These are phyloP conservation scores for Cystoisospora suis DNA, from an alignment of 169 alveolate species.

Conservation along the genomic window DNA sequence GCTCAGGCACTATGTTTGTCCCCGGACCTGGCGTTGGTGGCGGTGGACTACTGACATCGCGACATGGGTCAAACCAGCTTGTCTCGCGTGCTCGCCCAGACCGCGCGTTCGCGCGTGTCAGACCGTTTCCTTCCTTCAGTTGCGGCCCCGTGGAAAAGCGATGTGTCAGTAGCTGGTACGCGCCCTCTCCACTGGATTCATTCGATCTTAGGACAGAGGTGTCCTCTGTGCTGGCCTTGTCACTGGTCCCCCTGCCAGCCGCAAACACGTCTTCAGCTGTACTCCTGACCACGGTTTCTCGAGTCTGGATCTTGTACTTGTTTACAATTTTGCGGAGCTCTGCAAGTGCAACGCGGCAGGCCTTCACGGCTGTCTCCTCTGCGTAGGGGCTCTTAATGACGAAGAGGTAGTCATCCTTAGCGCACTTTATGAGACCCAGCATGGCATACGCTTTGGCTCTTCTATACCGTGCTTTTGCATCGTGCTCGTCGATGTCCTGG, in stretches of 20 bases:
- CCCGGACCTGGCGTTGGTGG: too few species aligned
- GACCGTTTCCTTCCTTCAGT: too few species aligned
- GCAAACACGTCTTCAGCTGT: slow-evolving; percentile 27
- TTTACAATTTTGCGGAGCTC: slow-evolving; percentile 40
- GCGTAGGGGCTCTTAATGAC: slow-evolving; percentile 56
- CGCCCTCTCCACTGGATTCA: too few species aligned
- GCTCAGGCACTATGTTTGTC: too few species aligned
- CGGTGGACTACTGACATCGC: too few species aligned
- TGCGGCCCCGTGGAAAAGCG: too few species aligned
- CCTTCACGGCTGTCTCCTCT: slow-evolving; percentile 34
- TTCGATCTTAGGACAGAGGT: too few species aligned
- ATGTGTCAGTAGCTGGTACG: too few species aligned
- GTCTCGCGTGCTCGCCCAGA: too few species aligned
- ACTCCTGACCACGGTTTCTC: slow-evolving; percentile 1
- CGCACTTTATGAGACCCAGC: slow-evolving; percentile 58
- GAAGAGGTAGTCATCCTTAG: slow-evolving; percentile 57
- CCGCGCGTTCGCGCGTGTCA: too few species aligned
- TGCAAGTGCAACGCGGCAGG: slow-evolving; percentile 44
- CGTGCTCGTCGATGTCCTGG: slow-evolving; percentile 66
- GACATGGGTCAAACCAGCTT: too few species aligned
- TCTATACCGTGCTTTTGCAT: slow-evolving; percentile 57
- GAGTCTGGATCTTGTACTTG: slow-evolving; percentile 23
- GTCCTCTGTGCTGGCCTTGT: too few species aligned
- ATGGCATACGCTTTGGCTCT: slow-evolving; percentile 46
- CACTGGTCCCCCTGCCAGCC: not conserved